A percentile compares a stretch with the other conserved stretches of the same genome.
These are phyloP conservation scores for Nigrograna mackinnonii DNA, from an alignment of 2,329 filamentous ascomycete species.

Conservation along the genomic window DNA sequence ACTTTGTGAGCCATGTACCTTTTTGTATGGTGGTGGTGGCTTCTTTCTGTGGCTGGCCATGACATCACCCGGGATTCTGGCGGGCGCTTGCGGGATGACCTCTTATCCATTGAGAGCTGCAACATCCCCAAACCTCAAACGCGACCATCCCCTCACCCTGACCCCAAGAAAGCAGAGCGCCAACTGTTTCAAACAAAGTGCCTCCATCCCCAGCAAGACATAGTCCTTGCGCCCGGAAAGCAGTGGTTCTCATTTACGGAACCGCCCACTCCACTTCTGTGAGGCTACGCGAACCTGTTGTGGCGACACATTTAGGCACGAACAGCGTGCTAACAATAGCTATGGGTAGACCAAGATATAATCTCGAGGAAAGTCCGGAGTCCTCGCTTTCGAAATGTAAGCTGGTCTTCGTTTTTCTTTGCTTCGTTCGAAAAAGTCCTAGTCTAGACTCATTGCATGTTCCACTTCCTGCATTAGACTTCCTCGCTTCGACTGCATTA, in stretches of 20 bases:
- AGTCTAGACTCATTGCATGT: slow-evolving; percentile 6
- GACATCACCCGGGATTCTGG: slow-evolving; percentile 17
- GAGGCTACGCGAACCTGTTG: slow-evolving; percentile 14
- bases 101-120: slow-evolving; percentile 16
- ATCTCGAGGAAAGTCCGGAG: slow-evolving; percentile 10
- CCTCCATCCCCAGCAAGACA: slow-evolving; percentile 3
- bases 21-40: no score
- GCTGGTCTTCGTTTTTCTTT: slow-evolving; percentile 26
- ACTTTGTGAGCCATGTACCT: no score
- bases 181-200: slow-evolving; percentile 23
- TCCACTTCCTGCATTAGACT: slow-evolving; percentile 7
- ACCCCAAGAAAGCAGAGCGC: slow-evolving; percentile 15
- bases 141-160: slow-evolving; percentile 9
- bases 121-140: slow-evolving; percentile 23
- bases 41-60: slow-evolving; percentile 11
- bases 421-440: slow-evolving; percentile 7
- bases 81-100: slow-evolving; percentile 18
- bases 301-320: background rate
- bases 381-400: slow-evolving; percentile 33
- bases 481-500: slow-evolving; percentile 1
- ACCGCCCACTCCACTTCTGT: slow-evolving; percentile 14
- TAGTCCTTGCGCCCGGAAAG: slow-evolving; percentile 2
- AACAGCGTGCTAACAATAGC: slow-evolving; percentile 26
- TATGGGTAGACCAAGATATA: slow-evolving; percentile 18
- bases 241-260: slow-evolving; percentile 12